Evolutionary conservation across 768 basidiomycete genomes (phyloP).

Genomic region (Naganishia vaughanmartiniae): DNA sequence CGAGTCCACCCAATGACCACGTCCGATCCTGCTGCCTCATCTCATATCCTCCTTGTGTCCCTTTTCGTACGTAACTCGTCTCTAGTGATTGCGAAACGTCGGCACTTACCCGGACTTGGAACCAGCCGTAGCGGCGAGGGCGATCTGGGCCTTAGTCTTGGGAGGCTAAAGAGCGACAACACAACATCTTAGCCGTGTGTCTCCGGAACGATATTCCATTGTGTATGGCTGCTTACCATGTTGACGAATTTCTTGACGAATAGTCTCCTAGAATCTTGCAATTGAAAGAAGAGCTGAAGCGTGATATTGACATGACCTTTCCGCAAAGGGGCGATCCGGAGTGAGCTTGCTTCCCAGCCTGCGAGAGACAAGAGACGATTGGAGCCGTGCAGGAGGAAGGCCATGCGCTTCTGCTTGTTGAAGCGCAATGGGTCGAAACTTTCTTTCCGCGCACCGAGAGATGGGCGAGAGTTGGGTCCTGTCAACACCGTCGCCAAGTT

Average conservation of each 20-base stretch:
- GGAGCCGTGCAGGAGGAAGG: not conserved
- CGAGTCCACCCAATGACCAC: not conserved
- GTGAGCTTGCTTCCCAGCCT: not conserved
- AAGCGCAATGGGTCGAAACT: conserved; percentile 1
- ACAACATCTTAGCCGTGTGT: not conserved
- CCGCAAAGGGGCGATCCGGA: not conserved
- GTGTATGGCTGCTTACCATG: conserved; percentile 9
- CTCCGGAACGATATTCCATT: not conserved
- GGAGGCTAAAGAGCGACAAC: conserved; percentile 36
- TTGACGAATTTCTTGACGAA: conserved; percentile 27
- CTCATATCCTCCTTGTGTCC: not conserved
- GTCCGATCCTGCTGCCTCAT: not conserved
- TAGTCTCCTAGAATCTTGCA: conserved; percentile 4
- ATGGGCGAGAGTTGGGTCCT: not conserved
- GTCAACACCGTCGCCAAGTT: too few relatives aligned
- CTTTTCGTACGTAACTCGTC: not conserved
- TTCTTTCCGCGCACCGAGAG: not conserved
- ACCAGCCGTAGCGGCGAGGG: conserved; percentile 52
- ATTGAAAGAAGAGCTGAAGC: not conserved
- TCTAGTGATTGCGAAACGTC: not conserved
- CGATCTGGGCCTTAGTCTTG: conserved; percentile 52
- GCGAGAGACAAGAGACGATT: not conserved
- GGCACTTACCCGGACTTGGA: conserved; percentile 51
- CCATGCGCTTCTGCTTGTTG: not conserved
- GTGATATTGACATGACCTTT: conserved; percentile 12